Conservation (phyloP, 148 eudicot species). For the Vaccinium macrocarpon region DNA sequence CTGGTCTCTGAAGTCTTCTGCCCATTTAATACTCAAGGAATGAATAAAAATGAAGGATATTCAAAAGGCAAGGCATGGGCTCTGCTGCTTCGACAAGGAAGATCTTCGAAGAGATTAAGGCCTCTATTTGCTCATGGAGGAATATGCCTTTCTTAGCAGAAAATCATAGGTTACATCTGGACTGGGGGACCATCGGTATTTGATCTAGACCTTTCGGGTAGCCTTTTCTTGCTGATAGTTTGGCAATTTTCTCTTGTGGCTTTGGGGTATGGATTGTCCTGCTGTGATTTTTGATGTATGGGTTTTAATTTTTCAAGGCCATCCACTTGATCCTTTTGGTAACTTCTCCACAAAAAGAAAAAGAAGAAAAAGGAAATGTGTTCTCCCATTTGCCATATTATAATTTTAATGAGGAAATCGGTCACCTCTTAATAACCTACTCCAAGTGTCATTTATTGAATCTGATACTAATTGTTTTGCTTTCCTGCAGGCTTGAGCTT, state of each 20-base stretch:
- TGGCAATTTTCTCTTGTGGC: background rate
- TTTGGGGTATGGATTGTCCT: background rate
- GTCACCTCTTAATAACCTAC: background rate
- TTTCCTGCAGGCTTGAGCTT: slow-evolving; percentile 45
- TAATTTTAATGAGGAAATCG: background rate
- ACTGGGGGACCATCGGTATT: background rate
- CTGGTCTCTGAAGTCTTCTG: background rate
- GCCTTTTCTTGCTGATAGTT: background rate
- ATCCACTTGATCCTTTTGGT: background rate
- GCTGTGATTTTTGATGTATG: background rate
- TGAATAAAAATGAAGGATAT: background rate
- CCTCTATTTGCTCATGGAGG: background rate
- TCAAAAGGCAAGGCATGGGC: background rate
- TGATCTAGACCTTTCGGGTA: background rate
- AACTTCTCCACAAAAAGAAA: background rate
- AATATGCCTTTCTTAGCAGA: background rate
- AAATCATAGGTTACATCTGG: background rate
- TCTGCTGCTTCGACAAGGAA: background rate
- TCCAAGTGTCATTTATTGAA: background rate
- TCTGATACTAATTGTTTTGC: slow-evolving; percentile 7
- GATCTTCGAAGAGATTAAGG: background rate
- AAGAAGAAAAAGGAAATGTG: background rate
- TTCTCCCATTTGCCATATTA: background rate
- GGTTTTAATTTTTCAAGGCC: background rate
- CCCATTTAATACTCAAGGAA: background rate